Evolutionary conservation across 768 basidiomycete genomes (phyloP).

Genomic region (Mycena sanguinolenta): DNA sequence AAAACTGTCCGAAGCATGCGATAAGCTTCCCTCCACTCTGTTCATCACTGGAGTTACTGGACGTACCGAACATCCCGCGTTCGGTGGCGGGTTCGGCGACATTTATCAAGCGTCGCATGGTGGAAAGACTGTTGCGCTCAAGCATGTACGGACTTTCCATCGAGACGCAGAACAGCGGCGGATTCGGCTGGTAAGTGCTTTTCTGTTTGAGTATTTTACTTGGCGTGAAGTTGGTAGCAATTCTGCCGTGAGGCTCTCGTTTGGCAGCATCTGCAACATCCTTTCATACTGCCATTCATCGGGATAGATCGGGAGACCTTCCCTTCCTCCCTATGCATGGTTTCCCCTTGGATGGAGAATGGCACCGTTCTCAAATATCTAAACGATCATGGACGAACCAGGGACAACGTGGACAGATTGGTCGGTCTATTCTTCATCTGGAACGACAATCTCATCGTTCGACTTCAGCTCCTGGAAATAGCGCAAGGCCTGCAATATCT

Average conservation of each 20-base stretch:
- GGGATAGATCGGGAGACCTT: constrained; percentile 46
- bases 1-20: constrained; percentile 34
- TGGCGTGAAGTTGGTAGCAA: constrained; percentile 29
- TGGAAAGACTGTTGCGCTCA: constrained; percentile 18
- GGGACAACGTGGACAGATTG: constrained; percentile 38
- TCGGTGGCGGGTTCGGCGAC: constrained; percentile 40
- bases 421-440: constrained; percentile 4
- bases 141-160: constrained; percentile 11
- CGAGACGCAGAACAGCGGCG: constrained; percentile 5
- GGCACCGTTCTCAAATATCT: constrained; percentile 43
- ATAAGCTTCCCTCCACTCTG: constrained; percentile 33
- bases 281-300: constrained; percentile 46
- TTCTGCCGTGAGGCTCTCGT: constrained; percentile 47
- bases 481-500: constrained; percentile 42
- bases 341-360: constrained; percentile 48
- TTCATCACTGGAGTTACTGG: constrained; percentile 34
- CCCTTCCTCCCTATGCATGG: constrained; percentile 42
- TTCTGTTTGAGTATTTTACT: background rate
- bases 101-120: constrained; percentile 35
- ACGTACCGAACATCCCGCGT: constrained; percentile 19
- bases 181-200: constrained; percentile 8
- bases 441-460: background rate
- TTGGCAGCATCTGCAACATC: constrained; percentile 47
- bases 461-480: constrained; percentile 41
- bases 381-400: constrained; percentile 35